Base-by-base conservation (phyloP, 768 basidiomycete species). In the Boletus reticuloceps region DNA sequence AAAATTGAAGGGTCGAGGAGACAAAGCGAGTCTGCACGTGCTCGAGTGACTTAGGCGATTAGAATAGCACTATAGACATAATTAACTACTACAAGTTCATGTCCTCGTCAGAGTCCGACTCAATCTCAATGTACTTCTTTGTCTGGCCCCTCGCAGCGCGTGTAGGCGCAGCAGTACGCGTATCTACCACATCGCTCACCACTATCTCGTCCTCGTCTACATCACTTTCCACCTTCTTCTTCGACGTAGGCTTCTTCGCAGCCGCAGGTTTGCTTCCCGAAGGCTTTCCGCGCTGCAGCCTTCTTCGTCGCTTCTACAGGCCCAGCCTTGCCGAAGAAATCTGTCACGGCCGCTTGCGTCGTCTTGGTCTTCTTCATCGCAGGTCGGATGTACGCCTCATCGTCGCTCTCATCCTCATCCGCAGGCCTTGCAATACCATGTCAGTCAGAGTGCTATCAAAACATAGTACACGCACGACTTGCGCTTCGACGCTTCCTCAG, bases 111-210 rank as follows among this genome's bases (percentile, higher is more conserved):
- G 79, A 76, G 48, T 79, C 80, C 2, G 80, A 81, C 58, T 67
- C 67, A 41, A 86, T 74, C 60, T 87, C 86, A 12, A 88, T 74
- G 69, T 84, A 89, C 59, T 84, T 83, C 77, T 83, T 85, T 50
- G 76, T 64, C 41, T 75, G 73, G 10, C 72, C 75, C 53, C 78
- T 67, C 12, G 78, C 79, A n/a, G 80, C 75, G 25, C 85, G 79
- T 50, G 74, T 74, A 13, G 80, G 76, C 22, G 75, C 73, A 19
- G 71, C 65, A 12, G 69, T 62, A 4, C 79, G 79, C 29, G 72
- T 54, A 41, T 79, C 79, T 8, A 73, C 73, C 17, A 74, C 60
- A 12, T 77, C 79, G 39, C 80, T 78, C 56, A 75, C 68, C n/a
- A 68, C 29, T n/a, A 61, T 11, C 39, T 43, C 69, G 34, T 70